These are phyloP conservation scores for Chaetomium sp. DNA, from an alignment of 2,329 filamentous ascomycete species.

Conservation along the genomic window DNA sequence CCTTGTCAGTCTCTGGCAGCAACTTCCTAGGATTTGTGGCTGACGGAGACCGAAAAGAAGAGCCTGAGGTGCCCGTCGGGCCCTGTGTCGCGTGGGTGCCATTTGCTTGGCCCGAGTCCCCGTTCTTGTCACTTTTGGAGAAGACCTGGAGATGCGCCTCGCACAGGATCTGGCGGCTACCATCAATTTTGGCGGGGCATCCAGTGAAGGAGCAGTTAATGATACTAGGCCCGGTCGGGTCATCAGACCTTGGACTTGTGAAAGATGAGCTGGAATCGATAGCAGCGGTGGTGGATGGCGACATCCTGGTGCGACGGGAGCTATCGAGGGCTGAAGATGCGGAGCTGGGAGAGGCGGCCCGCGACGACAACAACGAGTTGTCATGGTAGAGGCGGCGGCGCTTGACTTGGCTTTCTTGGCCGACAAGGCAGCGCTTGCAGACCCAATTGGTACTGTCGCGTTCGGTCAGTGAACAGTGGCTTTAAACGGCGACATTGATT, in stretches of 20 bases:
- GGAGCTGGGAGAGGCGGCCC: conserved; percentile 25
- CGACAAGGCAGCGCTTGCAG: conserved; percentile 30
- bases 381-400: conserved; percentile 27
- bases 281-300: conserved; percentile 8
- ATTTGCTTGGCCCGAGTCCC: conserved; percentile 6
- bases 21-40: conserved; percentile 25
- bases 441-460: conserved; percentile 25
- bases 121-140: neutral
- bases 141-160: conserved; percentile 19
- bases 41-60: neutral
- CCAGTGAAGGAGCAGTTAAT: conserved; percentile 24
- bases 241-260: neutral
- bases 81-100: neutral
- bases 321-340: neutral
- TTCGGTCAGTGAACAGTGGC: conserved; percentile 10
- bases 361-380: conserved; percentile 24
- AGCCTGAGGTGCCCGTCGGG: neutral
- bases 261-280: conserved; percentile 1
- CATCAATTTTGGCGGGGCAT: conserved; percentile 25
- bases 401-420: conserved; percentile 10
- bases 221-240: conserved; percentile 1
- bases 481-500: neutral
- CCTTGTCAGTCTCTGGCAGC: conserved; percentile 23
- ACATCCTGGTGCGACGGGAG: conserved; percentile 19
- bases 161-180: conserved; percentile 21